Evolutionary conservation across 2,329 filamentous ascomycete genomes (phyloP), one percentile per base, ranked within the genome.

Genomic region (Neofusicoccum umdonicola): DNA sequence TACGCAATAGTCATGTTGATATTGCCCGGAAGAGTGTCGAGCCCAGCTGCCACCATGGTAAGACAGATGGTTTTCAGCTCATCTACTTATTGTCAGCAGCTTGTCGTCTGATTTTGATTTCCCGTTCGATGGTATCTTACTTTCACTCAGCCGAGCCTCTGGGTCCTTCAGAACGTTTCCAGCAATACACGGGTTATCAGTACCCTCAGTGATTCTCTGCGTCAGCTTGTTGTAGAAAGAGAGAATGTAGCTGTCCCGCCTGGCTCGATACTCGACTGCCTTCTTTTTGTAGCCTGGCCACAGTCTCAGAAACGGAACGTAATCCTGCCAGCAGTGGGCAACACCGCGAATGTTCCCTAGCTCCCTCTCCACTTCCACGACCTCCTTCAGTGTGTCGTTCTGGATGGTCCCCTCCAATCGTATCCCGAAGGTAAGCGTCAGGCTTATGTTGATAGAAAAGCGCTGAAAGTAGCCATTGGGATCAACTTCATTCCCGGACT

Each of bases 291-390:
- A 39, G 13, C 50, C 47, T 8, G 63, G 42, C 27, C 17, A 63
- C 9, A 66, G 58, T 9, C 60, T 45, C 13, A 66, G 42, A 44
- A 66, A 31, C 12, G 64, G 64, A 37, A 66, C 44, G 3, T 63
- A 66, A 45, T 66, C 58, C 35, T 66, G 58, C 64, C 58, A 66
- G 48, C 45, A 54, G 45, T 51, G 50, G 13, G 64, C 58, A 17
- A 47, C 54, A 22, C 64, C 45, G 3, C 64, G 64, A 39, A 63
- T 44, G 22, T 44, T 48, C 1, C 44, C 42, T 37, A 66, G 7
- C 37, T 42, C 35, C 3, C 42, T 15, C 42, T 66, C 64, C 15
- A 63, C 60, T 17, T 42, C 27, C 4, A 51, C 50, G 8, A 66
- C 54, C 34, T 66, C 64, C 27, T 54, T 35, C 60, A 66, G 42